Base-by-base conservation (phyloP, 108 stramenopile genomes). In the Stephanodiscus triporus region DNA sequence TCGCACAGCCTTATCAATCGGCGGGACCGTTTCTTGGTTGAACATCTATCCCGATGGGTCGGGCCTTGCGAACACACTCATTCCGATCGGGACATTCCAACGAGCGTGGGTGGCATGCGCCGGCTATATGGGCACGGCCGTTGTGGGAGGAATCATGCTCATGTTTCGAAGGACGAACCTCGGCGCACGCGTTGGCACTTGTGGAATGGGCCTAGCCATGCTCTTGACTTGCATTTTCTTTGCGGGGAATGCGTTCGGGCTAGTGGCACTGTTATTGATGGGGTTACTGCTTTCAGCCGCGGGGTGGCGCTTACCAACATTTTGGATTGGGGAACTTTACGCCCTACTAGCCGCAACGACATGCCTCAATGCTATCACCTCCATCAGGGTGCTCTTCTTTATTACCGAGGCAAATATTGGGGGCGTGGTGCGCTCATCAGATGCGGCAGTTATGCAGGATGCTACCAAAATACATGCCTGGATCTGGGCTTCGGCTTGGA, bases 71-170 rank as follows among this genome's bases (percentile, higher is more conserved):
- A 81, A 77, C 47, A 85, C 84, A 17, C 42, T 59, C 11, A 60
- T 66, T 13, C 65, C 72, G 29, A 63, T 42, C 19, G 61, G 66
- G 58, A 40, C 40, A 30, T 80, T 83, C 75, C 37, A 80, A 42
- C 45, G 70, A 14, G 84, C 78, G 6, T 82, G 85, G 70, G 85
- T 89, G 1, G 72, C 85, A 19, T 66, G 72, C 23, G 86, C 83
- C 22, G 88, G 88, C 16, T 89, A 89, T 34, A 77, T 67, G 42
- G 83, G 86, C 22, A 89, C 86, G 17, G 86, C 88, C 4, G n/a
- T 85, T 20, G 49, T 72, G 9, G 88, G 88, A 29, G 76, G 80
- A 11, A 69, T 89, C 27, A 71, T 87, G 73, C 74, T 89, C 20
- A 26, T 85, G 40, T 87, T 85, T 55, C 86, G 88, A 36, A 47